Evolutionary conservation across 2,329 filamentous ascomycete species (phyloP).

Genomic region (Venturia carpophila): DNA sequence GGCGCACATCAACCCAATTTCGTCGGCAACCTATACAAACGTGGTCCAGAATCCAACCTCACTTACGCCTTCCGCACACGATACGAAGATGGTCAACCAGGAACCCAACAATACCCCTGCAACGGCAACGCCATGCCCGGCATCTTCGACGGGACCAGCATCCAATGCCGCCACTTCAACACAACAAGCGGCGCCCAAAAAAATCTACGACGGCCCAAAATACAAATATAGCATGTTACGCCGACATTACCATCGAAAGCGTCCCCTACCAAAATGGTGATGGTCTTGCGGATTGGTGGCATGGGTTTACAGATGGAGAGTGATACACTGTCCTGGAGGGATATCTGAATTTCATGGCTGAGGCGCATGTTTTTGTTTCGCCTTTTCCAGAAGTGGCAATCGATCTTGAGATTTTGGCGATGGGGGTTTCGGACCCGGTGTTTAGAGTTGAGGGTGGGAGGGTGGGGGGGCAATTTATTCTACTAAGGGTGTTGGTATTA

Average conservation of each 20-base stretch:
- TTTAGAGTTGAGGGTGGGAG: not conserved
- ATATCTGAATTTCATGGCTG: not conserved
- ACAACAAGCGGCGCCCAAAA: too few species aligned
- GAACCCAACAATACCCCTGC: conserved; percentile 32
- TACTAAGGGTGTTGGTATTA: not conserved
- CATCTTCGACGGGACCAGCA: not conserved
- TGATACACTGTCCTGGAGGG: conserved; percentile 19
- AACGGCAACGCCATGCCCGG: conserved; percentile 31
- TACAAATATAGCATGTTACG: conserved; percentile 39
- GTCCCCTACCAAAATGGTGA: conserved; percentile 33
- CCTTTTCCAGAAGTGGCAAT: not conserved
- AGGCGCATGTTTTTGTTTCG: not conserved
- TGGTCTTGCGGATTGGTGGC: conserved; percentile 44
- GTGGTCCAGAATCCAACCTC: conserved; percentile 43
- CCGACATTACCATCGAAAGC: conserved; percentile 31
- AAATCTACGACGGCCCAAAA: conserved; percentile 33
- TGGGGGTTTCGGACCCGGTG: not conserved
- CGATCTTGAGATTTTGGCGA: not conserved
- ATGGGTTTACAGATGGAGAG: conserved; percentile 36
- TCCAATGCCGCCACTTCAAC: conserved; percentile 38
- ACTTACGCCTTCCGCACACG: conserved; percentile 45
- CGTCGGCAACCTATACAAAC: conserved; percentile 51
- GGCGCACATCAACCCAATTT: conserved; percentile 48
- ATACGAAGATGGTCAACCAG: conserved; percentile 46
- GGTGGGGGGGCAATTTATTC: not conserved